Evolutionary conservation across 306 rosid genomes (phyloP), one percentile per base, ranked within the genome.

Genomic region (Clitoria ternatea): DNA sequence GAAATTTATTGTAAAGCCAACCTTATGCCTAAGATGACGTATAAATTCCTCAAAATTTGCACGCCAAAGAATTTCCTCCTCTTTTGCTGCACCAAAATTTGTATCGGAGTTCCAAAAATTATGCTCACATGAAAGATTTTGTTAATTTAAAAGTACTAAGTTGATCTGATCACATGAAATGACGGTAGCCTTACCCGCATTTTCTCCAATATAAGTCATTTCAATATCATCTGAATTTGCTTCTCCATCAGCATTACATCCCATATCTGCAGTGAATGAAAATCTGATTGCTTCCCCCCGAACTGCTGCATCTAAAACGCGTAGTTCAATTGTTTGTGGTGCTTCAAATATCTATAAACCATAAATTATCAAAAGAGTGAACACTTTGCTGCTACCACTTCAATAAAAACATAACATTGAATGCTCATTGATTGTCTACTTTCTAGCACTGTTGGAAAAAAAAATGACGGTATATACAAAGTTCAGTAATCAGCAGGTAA

Each of bases 21-120:
- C 97, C 99, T 87, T 87, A 80, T 85, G 86, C 85, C 99, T 81
- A 73, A 83, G 83, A 73, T 75, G 57, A 27, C 92, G 85, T 14
- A 77, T 50, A 78, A 94, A 94, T 77, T 94, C 96, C 82, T 87
- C 97, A 77, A 90, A 94, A 84, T 90, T 94, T 61, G 89, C 99
- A 78, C 90, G 97, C 89, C 86, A 91, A 54, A 81, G 87, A 75
- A 61, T 69, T 59, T 48, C 43, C 70, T 77, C 86, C 52, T 76
- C 85, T 27, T 76, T 80, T 54, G 57, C 84, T 54, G 83, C 81
- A 61, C 69, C 78, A 65, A 26, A 60, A 37, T 73, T n/a, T 9
- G 68, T 22, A 61, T n/a, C n/a, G n/a, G n/a, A n/a, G n/a, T 13
- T 85, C 88, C 43, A 75, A 61, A 73, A 47, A 70, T 42, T 74